Base-by-base conservation (phyloP, 352 stramenopile species). In the Pythium plurisporium region DNA sequence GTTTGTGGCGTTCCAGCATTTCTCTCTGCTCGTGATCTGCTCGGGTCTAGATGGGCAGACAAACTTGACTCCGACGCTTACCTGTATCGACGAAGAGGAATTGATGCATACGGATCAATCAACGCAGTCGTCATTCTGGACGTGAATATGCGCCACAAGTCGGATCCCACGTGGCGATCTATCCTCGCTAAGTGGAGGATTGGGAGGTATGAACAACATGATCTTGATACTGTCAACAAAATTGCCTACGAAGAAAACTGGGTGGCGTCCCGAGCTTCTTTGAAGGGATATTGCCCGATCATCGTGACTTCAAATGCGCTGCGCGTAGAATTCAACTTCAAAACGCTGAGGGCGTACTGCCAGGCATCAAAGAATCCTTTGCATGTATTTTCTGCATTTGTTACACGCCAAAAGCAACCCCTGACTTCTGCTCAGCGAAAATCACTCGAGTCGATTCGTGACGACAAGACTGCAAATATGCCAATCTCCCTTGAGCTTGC, bases 1-100 rank as follows among this genome's bases (percentile, higher is more conserved):
- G 61, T 73, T 0, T 46, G 48, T 2, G 60, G 60, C 0, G 30
- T 59, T 11, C 64, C 64, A 29, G 49, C 33, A 10, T 72, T 55
- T 29, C 26, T 45, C 10, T 0, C 8, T 40, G 12, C 23, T 20
- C 6, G 17, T n/a, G 12, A 29, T 7, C 14, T 9, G 2, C 3
- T 8, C 17, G n/a, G n/a, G n/a, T n/a, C n/a, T n/a, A n/a, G n/a
- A n/a, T 22, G 23, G 17, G 4, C 30, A 17, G 30, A 12, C 6
- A 29, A 11, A 50, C 11, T 51, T 17, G 8, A 43, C 6, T 0
- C 26, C 3, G 38, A 51, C 12, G 53, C 23, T 4, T 62, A 62
- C 30, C 3, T 55, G 5, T 3, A 43, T 29, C 26, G 22, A 8
- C 8, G 42, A 3, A 23, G 36, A 23, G 1, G 55, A n/a, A n/a